These are phyloP conservation scores for Hirsutella thompsonii DNA, from an alignment of 2,329 filamentous ascomycete genomes.

Conservation along the genomic window DNA sequence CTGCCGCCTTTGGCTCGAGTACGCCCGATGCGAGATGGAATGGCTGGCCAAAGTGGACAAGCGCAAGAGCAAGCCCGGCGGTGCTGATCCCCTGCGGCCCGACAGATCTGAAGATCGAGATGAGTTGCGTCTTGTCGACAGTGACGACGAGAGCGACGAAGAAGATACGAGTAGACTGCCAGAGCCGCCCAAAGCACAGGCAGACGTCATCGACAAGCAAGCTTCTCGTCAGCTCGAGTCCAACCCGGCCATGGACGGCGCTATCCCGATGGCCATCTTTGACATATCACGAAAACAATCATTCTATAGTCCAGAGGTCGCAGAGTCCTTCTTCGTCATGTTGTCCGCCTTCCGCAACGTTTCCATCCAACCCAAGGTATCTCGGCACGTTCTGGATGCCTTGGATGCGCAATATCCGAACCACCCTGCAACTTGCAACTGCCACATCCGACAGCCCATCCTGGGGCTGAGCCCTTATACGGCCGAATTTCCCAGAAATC, in stretches of 20 bases:
- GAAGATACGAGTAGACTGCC: constrained; percentile 31
- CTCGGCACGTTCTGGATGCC: constrained; percentile 58
- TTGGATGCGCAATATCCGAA: constrained; percentile 48
- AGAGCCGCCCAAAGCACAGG: constrained; percentile 26
- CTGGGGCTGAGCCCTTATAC: constrained; percentile 50
- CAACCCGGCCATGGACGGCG: constrained; percentile 81
- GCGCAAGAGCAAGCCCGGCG: constrained; percentile 43
- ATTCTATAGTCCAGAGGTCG: constrained; percentile 52
- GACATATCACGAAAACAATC: constrained; percentile 72
- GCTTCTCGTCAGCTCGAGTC: constrained; percentile 43
- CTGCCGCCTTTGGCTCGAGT: constrained; percentile 72
- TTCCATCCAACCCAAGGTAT: constrained; percentile 50
- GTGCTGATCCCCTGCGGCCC: constrained; percentile 29
- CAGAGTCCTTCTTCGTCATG: constrained; percentile 68
- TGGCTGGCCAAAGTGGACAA: constrained; percentile 74
- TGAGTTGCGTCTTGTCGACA: constrained; percentile 27
- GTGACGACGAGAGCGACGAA: constrained; percentile 33
- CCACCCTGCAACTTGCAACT: constrained; percentile 52
- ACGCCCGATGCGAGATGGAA: constrained; percentile 82
- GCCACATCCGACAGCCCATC: constrained; percentile 58
- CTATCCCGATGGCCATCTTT: constrained; percentile 85
- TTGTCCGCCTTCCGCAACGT: constrained; percentile 58
- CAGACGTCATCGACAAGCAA: constrained; percentile 32
- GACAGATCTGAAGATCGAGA: constrained; percentile 36
- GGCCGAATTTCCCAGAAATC: constrained; percentile 57